Evolutionary conservation across 2,329 filamentous ascomycete species (phyloP).

Genomic region (Beauveria scarabaeidicola): DNA sequence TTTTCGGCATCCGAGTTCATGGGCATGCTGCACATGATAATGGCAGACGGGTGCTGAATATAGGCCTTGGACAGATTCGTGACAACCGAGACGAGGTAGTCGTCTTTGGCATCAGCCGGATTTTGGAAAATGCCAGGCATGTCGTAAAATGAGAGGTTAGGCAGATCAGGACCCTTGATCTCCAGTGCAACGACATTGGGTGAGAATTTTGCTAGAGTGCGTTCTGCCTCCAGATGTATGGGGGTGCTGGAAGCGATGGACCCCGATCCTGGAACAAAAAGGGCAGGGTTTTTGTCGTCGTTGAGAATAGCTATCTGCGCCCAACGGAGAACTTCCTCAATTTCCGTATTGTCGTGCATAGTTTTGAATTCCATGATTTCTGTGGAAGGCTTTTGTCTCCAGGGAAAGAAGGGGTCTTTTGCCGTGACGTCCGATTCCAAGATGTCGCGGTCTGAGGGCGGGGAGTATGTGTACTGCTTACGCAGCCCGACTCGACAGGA

Average conservation of each 20-base stretch:
- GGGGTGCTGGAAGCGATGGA: constrained; percentile 28
- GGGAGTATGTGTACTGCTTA: constrained; percentile 52
- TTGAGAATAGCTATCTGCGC: constrained; percentile 74
- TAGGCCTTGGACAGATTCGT: constrained; percentile 63
- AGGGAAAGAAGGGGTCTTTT: constrained; percentile 54
- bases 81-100: constrained; percentile 64
- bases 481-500: constrained; percentile 59
- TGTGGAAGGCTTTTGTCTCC: constrained; percentile 42
- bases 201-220: constrained; percentile 59
- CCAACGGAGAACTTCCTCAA: constrained; percentile 61
- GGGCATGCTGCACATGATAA: constrained; percentile 68
- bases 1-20: constrained; percentile 75
- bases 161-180: constrained; percentile 62
- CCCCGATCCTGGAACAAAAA: constrained; percentile 46
- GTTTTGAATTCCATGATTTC: constrained; percentile 53
- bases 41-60: constrained; percentile 57
- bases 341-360: constrained; percentile 49
- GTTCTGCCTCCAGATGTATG: constrained; percentile 28
- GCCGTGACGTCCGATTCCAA: constrained; percentile 39
- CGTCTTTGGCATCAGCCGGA: constrained; percentile 52
- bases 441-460: constrained; percentile 29
- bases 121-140: constrained; percentile 75
- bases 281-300: constrained; percentile 42
- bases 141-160: constrained; percentile 75
- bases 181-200: constrained; percentile 74